Percentiles rank a stretch among this genome's conserved stretches.
phyloP scores from a whole-genome alignment of 352 stramenopile genomes.

The Globisporangium yorkense region DNA sequence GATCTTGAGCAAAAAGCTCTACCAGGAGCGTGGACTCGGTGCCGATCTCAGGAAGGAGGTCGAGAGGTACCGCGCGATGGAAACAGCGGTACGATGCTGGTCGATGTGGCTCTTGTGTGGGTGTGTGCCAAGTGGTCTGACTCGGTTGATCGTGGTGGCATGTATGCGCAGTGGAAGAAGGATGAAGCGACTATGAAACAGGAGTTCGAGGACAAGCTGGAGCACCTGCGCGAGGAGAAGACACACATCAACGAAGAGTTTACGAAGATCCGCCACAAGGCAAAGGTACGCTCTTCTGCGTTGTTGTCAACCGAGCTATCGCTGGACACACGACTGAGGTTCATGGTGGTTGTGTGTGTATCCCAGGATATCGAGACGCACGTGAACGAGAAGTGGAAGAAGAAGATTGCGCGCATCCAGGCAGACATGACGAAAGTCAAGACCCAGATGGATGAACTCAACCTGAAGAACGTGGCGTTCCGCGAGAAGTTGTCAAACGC shows the following conservation, averaged over 20 bases:
- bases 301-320: neutral
- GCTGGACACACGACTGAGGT: neutral
- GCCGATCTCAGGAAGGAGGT: conserved; percentile 45
- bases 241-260: conserved; percentile 44
- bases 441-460: conserved; percentile 65
- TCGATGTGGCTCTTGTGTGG: neutral
- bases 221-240: conserved; percentile 63
- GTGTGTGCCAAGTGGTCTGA: neutral
- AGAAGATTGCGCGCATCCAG: conserved; percentile 63
- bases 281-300: conserved; percentile 29
- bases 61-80: conserved; percentile 54
- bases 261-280: conserved; percentile 40
- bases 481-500: conserved; percentile 61
- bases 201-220: conserved; percentile 52
- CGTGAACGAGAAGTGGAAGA: conserved; percentile 73
- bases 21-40: conserved; percentile 34
- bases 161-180: conserved; percentile 45
- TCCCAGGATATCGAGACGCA: conserved; percentile 50
- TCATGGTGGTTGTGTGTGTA: neutral
- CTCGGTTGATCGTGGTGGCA: neutral
- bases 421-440: conserved; percentile 61
- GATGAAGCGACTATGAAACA: conserved; percentile 44
- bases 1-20: conserved; percentile 39
- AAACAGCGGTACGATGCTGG: conserved; percentile 35
- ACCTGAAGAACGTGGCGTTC: conserved; percentile 71